phyloP scores from a whole-genome alignment of 2,329 filamentous ascomycete genomes.

The Fusarium guadeloupense region DNA sequence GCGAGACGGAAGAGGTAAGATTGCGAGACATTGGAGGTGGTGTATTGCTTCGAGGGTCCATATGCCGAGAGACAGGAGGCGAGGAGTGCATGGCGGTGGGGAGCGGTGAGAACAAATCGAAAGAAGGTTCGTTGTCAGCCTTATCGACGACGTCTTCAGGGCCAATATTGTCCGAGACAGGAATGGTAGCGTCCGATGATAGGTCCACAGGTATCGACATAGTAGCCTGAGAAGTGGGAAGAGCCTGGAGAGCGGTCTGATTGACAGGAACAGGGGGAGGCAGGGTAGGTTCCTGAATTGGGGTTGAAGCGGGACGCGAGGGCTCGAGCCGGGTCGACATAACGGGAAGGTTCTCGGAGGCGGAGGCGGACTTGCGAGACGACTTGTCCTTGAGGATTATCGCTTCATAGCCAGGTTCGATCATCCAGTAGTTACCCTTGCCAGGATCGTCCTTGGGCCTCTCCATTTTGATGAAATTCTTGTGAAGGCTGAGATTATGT shows the following conservation, averaged over 20 bases:
- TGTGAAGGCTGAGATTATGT: slow-evolving; percentile 96
- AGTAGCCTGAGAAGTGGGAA: slow-evolving; percentile 51
- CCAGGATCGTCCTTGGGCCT: slow-evolving; percentile 96
- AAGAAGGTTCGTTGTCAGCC: slow-evolving; percentile 50
- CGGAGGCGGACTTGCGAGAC: slow-evolving; percentile 64
- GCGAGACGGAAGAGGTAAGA: slow-evolving; percentile 69
- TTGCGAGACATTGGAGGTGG: slow-evolving; percentile 75
- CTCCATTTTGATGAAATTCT: slow-evolving; percentile 95
- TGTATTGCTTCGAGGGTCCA: slow-evolving; percentile 71
- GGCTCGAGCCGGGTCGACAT: slow-evolving; percentile 67
- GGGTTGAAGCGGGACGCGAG: slow-evolving; percentile 52
- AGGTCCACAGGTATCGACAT: slow-evolving; percentile 62
- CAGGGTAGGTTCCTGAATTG: slow-evolving; percentile 57
- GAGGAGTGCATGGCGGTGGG: slow-evolving; percentile 83
- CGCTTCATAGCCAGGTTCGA: slow-evolving; percentile 87
- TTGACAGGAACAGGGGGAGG: slow-evolving; percentile 55
- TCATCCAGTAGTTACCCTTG: slow-evolving; percentile 97
- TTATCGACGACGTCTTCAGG: slow-evolving; percentile 61
- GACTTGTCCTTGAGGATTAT: slow-evolving; percentile 91
- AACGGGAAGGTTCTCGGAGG: slow-evolving; percentile 66
- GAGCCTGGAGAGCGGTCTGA: slow-evolving; percentile 52
- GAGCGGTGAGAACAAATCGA: slow-evolving; percentile 73
- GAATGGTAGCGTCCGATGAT: slow-evolving; percentile 82
- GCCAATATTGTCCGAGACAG: slow-evolving; percentile 71
- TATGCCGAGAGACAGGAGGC: slow-evolving; percentile 77